Percentiles rank a stretch among this genome's conserved stretches.
These are phyloP conservation scores for Urostyla sp. DNA, from an alignment of 73 alveolate genomes.

Conservation along the genomic window DNA sequence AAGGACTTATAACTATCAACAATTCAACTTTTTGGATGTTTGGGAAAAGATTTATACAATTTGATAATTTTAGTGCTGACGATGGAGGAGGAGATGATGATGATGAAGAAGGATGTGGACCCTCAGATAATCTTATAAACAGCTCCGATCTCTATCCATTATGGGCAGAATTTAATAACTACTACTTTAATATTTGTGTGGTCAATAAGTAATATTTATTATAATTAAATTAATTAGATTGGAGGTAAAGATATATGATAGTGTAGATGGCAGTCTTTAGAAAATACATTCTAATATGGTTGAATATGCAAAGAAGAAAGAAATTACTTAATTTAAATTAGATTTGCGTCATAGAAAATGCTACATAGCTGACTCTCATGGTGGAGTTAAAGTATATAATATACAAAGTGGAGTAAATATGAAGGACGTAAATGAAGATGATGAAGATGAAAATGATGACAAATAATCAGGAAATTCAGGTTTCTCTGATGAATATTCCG, in stretches of 20 bases:
- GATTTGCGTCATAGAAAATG: constrained; percentile 91
- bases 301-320: constrained; percentile 80
- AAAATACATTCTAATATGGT: constrained; percentile 87
- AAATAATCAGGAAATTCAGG: not conserved
- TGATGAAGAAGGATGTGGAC: not conserved
- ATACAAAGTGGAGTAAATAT: constrained; percentile 86
- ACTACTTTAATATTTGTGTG: constrained; percentile 77
- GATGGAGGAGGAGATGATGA: constrained; percentile 36
- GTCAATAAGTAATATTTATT: constrained; percentile 74
- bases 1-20: constrained; percentile 18
- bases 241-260: constrained; percentile 90
- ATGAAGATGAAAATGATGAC: constrained; percentile 10
- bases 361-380: constrained; percentile 85
- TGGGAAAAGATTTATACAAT: constrained; percentile 77
- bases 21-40: constrained; percentile 23
- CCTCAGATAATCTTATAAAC: not conserved
- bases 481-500: not conserved
- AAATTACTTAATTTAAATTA: constrained; percentile 79
- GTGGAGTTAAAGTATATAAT: constrained; percentile 89
- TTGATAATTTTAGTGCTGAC: constrained; percentile 35
- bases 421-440: constrained; percentile 57
- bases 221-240: constrained; percentile 54
- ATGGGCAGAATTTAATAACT: constrained; percentile 87
- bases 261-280: constrained; percentile 82
- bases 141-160: constrained; percentile 87